phyloP scores from a whole-genome alignment of 306 rosid genomes.

The Oemleria cerasiformis region DNA sequence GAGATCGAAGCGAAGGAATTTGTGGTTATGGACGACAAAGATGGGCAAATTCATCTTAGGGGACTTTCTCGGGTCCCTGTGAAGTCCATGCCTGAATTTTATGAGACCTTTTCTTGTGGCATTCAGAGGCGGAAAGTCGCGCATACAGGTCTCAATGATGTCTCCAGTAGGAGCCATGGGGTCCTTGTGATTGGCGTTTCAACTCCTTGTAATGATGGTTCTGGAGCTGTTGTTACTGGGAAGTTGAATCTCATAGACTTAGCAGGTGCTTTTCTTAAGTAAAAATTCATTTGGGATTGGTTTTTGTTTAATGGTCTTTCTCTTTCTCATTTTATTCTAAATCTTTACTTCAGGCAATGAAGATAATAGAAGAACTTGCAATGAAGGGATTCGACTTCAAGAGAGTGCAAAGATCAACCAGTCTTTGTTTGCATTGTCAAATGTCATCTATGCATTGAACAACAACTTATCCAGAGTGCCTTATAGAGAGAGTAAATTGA shows the following conservation, averaged over 20 bases:
- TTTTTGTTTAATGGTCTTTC: neutral
- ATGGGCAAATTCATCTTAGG: constrained; percentile 77
- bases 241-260: constrained; percentile 94
- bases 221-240: constrained; percentile 42
- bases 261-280: constrained; percentile 55
- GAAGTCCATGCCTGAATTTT: constrained; percentile 59
- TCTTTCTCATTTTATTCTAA: neutral
- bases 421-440: constrained; percentile 82
- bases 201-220: constrained; percentile 36
- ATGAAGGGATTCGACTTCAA: constrained; percentile 89
- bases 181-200: constrained; percentile 79
- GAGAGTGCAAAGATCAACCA: constrained; percentile 96
- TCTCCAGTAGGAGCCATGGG: constrained; percentile 95
- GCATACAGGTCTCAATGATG: constrained; percentile 83
- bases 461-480: constrained; percentile 68
- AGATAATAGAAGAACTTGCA: constrained; percentile 87
- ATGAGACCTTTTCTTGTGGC: constrained; percentile 54
- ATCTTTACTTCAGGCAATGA: constrained; percentile 65
- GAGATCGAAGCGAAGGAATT: constrained; percentile 74
- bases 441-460: constrained; percentile 91
- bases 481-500: constrained; percentile 90
- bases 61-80: constrained; percentile 70
- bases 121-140: constrained; percentile 77
- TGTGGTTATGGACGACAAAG: constrained; percentile 73
- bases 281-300: constrained; percentile 8